Evolutionary conservation across 2,329 filamentous ascomycete genomes (phyloP).

Genomic region (Sporothrix inflata): DNA sequence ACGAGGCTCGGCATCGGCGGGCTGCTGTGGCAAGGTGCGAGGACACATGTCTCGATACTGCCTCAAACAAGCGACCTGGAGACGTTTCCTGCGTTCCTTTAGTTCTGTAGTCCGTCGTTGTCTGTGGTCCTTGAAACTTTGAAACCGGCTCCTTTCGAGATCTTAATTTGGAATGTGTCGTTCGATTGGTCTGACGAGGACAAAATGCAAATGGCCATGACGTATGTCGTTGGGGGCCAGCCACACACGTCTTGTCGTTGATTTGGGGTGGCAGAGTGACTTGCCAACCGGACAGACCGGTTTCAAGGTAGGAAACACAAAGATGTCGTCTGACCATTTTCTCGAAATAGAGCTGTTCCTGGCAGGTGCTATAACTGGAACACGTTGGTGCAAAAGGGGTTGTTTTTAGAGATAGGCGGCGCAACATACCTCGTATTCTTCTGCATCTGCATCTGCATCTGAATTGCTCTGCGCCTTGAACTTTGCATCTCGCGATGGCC

Average conservation of each 20-base stretch:
- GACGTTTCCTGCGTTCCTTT: background rate
- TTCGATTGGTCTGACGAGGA: background rate
- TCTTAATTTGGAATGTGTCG: background rate
- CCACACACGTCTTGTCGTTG: background rate
- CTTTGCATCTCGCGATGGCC: background rate
- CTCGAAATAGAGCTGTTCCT: slow-evolving; percentile 3
- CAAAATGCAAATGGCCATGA: background rate
- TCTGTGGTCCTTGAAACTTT: background rate
- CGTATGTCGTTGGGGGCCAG: background rate
- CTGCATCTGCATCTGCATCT: background rate
- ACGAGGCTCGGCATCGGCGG: background rate
- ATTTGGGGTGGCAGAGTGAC: background rate
- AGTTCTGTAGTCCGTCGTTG: background rate
- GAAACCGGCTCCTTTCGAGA: background rate
- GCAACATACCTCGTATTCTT: background rate
- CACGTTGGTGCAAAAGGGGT: background rate
- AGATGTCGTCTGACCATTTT: slow-evolving; percentile 4
- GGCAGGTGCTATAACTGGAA: background rate
- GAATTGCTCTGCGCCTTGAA: background rate
- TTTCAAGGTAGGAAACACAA: slow-evolving; percentile 1
- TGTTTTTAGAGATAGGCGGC: background rate
- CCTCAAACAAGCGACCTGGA: slow-evolving; percentile 14
- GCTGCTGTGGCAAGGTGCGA: background rate
- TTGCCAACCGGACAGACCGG: slow-evolving; percentile 2
- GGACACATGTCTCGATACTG: background rate